A percentile compares a stretch with the other conserved stretches of the same genome.
phyloP scores from a whole-genome alignment of 139 green algal species.

The Volvox reticuliferus region DNA sequence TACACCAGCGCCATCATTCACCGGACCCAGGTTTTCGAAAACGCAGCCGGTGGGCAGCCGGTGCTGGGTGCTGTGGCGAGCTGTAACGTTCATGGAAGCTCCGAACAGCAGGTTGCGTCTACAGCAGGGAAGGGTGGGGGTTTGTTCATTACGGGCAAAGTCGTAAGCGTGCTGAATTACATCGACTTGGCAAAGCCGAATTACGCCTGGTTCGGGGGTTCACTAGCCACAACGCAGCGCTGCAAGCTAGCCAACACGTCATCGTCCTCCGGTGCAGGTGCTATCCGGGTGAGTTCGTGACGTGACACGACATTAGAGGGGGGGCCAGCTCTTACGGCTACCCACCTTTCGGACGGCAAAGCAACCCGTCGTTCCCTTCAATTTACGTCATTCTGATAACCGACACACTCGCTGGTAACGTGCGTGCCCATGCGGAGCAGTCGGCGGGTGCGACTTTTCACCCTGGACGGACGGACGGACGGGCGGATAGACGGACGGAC shows the following conservation, averaged over 20 bases:
- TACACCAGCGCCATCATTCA: not conserved
- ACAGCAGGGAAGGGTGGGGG: not conserved
- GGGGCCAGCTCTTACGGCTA: no score
- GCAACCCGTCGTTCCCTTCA: no score
- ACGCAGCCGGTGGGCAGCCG: not conserved
- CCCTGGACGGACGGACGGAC: no score
- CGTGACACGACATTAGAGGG: not conserved
- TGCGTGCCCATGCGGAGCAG: no score
- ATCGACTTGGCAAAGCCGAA: not conserved
- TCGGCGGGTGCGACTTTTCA: no score
- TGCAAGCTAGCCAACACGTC: not conserved
- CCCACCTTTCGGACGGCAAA: no score
- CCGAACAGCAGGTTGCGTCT: not conserved
- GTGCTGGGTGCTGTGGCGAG: not conserved
- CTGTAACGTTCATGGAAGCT: not conserved
- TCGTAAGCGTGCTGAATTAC: not conserved
- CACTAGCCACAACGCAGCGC: not conserved
- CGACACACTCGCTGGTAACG: no score
- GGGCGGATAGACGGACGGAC: no score
- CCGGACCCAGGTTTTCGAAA: not conserved
- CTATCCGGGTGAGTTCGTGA: not conserved
- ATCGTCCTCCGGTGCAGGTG: not conserved
- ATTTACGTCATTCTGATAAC: no score
- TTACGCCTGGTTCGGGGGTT: not conserved
- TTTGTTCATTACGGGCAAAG: not conserved